Conservation (phyloP, 2,329 filamentous ascomycete species). For the Penicillium sp. region DNA sequence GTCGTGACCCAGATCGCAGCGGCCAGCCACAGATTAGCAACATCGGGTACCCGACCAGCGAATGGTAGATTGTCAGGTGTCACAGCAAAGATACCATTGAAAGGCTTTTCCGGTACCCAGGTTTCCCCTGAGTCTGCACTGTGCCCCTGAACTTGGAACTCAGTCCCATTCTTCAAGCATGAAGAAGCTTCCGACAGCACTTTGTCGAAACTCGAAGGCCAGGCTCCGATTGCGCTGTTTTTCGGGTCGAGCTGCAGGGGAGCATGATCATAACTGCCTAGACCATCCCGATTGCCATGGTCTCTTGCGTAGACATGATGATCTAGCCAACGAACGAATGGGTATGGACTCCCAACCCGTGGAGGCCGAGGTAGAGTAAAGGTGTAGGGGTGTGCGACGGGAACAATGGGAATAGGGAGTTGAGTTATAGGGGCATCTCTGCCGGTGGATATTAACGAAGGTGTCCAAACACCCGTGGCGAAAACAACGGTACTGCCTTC, state of each 20-base stretch:
- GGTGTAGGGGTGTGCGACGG: background rate
- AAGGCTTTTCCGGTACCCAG: background rate
- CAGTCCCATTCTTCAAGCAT: background rate
- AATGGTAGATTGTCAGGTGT: background rate
- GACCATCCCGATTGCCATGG: slow-evolving; percentile 32
- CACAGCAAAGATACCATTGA: background rate
- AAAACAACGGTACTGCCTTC: background rate
- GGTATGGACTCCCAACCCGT: background rate
- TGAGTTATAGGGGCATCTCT: background rate
- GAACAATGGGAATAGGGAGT: background rate
- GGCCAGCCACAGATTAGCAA: background rate
- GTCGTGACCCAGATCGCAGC: background rate
- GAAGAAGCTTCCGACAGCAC: background rate
- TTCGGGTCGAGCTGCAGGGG: background rate
- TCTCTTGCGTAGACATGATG: slow-evolving; percentile 36
- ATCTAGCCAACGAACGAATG: slow-evolving; percentile 39
- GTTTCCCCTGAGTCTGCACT: background rate
- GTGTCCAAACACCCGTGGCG: background rate
- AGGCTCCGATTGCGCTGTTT: background rate
- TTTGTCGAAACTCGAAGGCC: background rate
- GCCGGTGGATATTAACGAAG: background rate
- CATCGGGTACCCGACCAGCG: background rate
- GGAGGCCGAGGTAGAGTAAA: background rate
- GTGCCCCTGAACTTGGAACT: background rate
- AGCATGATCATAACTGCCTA: slow-evolving; percentile 36